These are phyloP conservation scores for Penicillium sp. DNA, from an alignment of 2,329 filamentous ascomycete species.

Conservation along the genomic window DNA sequence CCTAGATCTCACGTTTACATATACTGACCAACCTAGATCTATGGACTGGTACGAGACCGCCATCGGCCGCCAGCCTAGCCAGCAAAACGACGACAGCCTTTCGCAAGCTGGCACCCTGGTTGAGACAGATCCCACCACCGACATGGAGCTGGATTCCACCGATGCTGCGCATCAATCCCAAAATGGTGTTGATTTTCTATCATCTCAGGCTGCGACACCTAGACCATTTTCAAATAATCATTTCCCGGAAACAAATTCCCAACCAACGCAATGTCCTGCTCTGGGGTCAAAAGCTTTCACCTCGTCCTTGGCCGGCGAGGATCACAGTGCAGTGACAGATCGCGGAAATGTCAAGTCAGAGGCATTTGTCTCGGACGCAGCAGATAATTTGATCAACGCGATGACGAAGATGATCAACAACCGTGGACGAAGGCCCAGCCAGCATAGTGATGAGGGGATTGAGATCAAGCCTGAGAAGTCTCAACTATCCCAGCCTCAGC, in stretches of 20 bases:
- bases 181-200: slow-evolving; percentile 1
- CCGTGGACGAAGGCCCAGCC: slow-evolving; percentile 22
- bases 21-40: slow-evolving; percentile 13
- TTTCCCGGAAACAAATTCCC: background rate
- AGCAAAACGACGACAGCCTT: slow-evolving; percentile 15
- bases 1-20: background rate
- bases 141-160: slow-evolving; percentile 9
- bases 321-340: background rate
- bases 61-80: slow-evolving; percentile 18
- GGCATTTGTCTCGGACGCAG: slow-evolving; percentile 27
- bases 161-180: background rate
- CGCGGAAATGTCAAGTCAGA: slow-evolving; percentile 14
- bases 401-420: slow-evolving; percentile 33
- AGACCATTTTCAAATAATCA: slow-evolving; percentile 1
- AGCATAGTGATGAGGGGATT: slow-evolving; percentile 21
- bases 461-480: slow-evolving; percentile 17
- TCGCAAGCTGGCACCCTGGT: slow-evolving; percentile 13
- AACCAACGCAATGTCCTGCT: slow-evolving; percentile 2
- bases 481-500: slow-evolving; percentile 26
- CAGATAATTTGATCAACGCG: slow-evolving; percentile 31
- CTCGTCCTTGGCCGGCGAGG: background rate
- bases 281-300: background rate
- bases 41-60: slow-evolving; percentile 35
- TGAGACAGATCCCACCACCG: slow-evolving; percentile 14
- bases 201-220: slow-evolving; percentile 3